A percentile compares a stretch with the other conserved stretches of the same genome.
phyloP scores from a whole-genome alignment of 73 alveolate species.

The Blepharisma stoltei region DNA sequence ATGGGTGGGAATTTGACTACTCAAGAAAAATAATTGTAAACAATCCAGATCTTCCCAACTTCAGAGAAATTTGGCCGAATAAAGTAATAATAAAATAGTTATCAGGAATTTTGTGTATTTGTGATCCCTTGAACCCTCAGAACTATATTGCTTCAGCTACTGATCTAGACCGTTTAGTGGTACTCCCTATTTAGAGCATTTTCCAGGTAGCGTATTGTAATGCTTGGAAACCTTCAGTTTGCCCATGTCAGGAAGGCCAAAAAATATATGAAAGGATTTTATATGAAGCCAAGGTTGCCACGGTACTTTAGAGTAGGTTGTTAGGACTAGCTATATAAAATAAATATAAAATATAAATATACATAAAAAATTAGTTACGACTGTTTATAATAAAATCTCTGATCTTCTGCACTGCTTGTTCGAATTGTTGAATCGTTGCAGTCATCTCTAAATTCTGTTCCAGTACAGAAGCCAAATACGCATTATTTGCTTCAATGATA shows the following conservation, averaged over 20 bases:
- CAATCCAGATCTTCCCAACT: background rate
- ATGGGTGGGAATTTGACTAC: background rate
- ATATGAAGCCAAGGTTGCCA: background rate
- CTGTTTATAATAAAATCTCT: too few relatives aligned
- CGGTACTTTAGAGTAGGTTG: too few relatives aligned
- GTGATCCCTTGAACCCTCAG: slow-evolving; percentile 14
- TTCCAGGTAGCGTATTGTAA: slow-evolving; percentile 6
- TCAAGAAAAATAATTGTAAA: background rate
- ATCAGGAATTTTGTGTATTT: background rate
- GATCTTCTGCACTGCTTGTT: too few relatives aligned
- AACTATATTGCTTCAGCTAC: background rate
- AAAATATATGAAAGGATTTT: background rate
- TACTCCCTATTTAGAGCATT: background rate
- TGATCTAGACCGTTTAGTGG: background rate
- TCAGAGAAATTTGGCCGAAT: background rate
- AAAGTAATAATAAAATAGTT: slow-evolving; percentile 1
- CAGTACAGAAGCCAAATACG: too few relatives aligned
- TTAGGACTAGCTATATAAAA: too few relatives aligned
- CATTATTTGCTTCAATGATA: too few relatives aligned
- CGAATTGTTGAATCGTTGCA: too few relatives aligned
- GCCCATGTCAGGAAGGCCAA: background rate
- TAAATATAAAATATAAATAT: too few relatives aligned
- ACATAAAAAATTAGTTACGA: too few relatives aligned
- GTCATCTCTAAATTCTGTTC: too few relatives aligned
- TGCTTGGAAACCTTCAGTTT: background rate